Evolutionary conservation across 2,329 filamentous ascomycete species (phyloP), one percentile per base, ranked within the genome.

Genomic region (Erysiphe pulchra): DNA sequence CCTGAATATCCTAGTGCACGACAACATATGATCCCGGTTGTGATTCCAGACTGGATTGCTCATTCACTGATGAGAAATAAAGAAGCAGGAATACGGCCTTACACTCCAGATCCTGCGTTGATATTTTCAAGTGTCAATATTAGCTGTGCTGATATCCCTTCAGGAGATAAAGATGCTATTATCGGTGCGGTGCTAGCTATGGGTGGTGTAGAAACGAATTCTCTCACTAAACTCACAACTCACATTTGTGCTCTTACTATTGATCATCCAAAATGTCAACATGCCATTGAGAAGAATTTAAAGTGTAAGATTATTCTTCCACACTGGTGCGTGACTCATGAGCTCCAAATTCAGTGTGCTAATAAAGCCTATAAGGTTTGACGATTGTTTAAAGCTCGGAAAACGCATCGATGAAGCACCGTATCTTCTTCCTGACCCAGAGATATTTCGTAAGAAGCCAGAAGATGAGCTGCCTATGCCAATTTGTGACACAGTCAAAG

Each of bases 351-450:
- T 39, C 32, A 2, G 30, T 39, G 39, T 49, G 44, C 55, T 62
- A 50, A 59, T 47, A n/a, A 28, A 33, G 11, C 20, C 34, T 42
- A 14, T 50, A 24, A 86, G 81, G 85, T 94, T 98, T 57, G 87
- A 95, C 54, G 87, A 94, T 59, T 98, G 90, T 61, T 72, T 98
- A 53, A 90, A 82, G 61, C 73, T 98, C 28, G 86, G 87, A 44
- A 86, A 84, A 60, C 76, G 82, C 48, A 94, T 98, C 53, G 80
- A 83, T 53, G 90, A 98, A 59, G 65, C 67, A 7, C 90, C 90
- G 0, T 98, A 98, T 57, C 64, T 73, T 17, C 68, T 95, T 1
- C 90, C 90, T 1, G 69, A 95, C 51, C 81, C 90, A 1, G 83
- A 92, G 51, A 80, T 92, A 32, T 65, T 93, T n/a, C 68, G 65